These are phyloP conservation scores for Laburnicola sp. DNA, from an alignment of 2,329 filamentous ascomycete species.

Conservation along the genomic window DNA sequence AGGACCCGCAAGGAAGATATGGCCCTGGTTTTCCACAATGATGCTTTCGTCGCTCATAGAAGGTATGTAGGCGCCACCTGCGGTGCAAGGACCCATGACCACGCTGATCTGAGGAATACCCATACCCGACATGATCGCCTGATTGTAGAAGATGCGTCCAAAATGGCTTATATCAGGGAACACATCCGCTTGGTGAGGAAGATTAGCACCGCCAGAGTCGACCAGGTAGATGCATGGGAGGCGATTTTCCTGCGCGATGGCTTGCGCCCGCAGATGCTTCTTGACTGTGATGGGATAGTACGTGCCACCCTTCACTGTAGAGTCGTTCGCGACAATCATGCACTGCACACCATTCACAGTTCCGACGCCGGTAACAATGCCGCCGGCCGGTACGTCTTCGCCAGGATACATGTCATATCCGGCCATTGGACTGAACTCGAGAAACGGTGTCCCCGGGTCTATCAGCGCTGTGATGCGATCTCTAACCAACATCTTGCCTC, in stretches of 20 bases:
- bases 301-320: conserved; percentile 94
- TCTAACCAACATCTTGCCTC: conserved; percentile 92
- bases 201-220: conserved; percentile 91
- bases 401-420: conserved; percentile 83
- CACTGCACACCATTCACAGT: conserved; percentile 88
- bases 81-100: conserved; percentile 97
- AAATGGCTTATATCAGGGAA: conserved; percentile 96
- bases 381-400: conserved; percentile 84
- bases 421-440: conserved; percentile 92
- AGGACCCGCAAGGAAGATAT: conserved; percentile 93
- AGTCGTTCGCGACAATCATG: conserved; percentile 93
- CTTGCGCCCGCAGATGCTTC: conserved; percentile 92
- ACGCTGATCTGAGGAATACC: conserved; percentile 93
- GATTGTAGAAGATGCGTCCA: conserved; percentile 97
- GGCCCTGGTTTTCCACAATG: conserved; percentile 93
- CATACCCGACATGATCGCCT: conserved; percentile 85
- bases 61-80: conserved; percentile 92
- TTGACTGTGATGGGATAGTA: conserved; percentile 98
- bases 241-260: conserved; percentile 84
- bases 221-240: conserved; percentile 90
- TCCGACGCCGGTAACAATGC: conserved; percentile 90
- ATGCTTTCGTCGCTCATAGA: conserved; percentile 98
- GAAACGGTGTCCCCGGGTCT: conserved; percentile 84
- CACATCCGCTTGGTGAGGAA: conserved; percentile 92
- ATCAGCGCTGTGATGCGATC: conserved; percentile 86